Percentiles rank a stretch among this genome's conserved stretches.
These are phyloP conservation scores for Roridomyces roridus DNA, from an alignment of 768 basidiomycete species.

Conservation along the genomic window DNA sequence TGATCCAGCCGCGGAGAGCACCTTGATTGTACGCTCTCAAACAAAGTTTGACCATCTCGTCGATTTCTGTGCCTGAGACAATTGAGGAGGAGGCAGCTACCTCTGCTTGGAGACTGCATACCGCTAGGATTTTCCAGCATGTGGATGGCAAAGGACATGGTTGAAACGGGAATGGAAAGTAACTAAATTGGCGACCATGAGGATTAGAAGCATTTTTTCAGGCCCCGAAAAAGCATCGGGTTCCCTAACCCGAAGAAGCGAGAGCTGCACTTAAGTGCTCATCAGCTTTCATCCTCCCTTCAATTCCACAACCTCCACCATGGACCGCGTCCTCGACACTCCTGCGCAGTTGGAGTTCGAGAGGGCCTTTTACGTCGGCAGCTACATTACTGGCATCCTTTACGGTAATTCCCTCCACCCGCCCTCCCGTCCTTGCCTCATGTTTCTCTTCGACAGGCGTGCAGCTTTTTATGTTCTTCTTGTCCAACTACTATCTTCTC, in stretches of 20 bases:
- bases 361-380: slow-evolving; percentile 32
- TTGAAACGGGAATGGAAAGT: too few relatives aligned
- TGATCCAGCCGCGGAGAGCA: neutral
- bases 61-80: slow-evolving; percentile 17
- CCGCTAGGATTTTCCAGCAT: slow-evolving; percentile 13
- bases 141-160: slow-evolving; percentile 11
- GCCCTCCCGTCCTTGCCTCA: neutral
- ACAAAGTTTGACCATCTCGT: slow-evolving; percentile 17
- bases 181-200: slow-evolving; percentile 17
- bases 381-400: slow-evolving; percentile 32
- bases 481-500: slow-evolving; percentile 27
- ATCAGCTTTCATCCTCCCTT: slow-evolving; percentile 3
- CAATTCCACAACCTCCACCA: slow-evolving; percentile 6
- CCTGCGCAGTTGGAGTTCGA: slow-evolving; percentile 21
- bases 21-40: slow-evolving; percentile 11
- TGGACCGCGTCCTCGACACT: slow-evolving; percentile 19
- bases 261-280: slow-evolving; percentile 19
- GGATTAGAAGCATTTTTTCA: too few relatives aligned
- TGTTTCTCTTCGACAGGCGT: slow-evolving; percentile 24
- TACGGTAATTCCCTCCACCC: slow-evolving; percentile 25
- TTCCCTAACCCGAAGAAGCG: too few relatives aligned
- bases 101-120: neutral
- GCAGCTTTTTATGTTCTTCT: slow-evolving; percentile 30
- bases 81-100: neutral
- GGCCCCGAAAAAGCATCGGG: too few relatives aligned